Base-by-base conservation (phyloP, 2,329 filamentous ascomycete genomes). In the Beauveria pseudobassiana region DNA sequence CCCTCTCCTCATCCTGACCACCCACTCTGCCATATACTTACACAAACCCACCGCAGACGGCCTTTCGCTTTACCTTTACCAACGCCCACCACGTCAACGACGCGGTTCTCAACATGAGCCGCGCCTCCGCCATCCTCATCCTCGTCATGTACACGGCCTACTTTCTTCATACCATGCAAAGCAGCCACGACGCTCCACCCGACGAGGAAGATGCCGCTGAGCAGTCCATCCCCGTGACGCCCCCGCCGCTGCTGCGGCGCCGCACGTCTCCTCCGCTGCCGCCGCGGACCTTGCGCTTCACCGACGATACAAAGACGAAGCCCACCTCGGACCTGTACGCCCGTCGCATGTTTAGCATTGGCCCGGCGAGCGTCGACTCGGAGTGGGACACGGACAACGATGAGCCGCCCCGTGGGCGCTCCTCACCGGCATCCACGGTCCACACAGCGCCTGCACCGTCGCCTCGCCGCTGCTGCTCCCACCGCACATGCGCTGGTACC, bases 61-160 rank as follows among this genome's bases (percentile, higher is more conserved):
- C 77, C 2, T 80, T 80, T 30, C 67, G 73, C 30, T 73, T 71
- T 43, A 72, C 74, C 0, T 93, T 90, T 73, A 81, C 76, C n/a
- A 76, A 82, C 64, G 75, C 75, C 9, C 70, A 73, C 1, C 75
- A 78, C n/a, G 86, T 87, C 5, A 82, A 88, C 62, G 73, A 69
- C 2, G 80, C 84, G 49, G 89, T 89, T 0, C 73, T 93, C 49
- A 82, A 88, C 69, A 87, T 93, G 69, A 92, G 89, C 71, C 85
- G 90, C 56, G 88, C 89, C 59, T 91, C 89, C 1, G 90, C 89
- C 68, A 81, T 93, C 48, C 85, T 93, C 49, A 80, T 93, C 1
- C 77, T 93, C 1, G 71, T 89, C 30, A 85, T 91, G 18, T 93
- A 93, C 70, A 81, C 79, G 22, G 81, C 86, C 58, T 93, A 93